Percentiles rank a stretch among this genome's conserved stretches.
These are phyloP conservation scores for Penicillium sp. DNA, from an alignment of 2,329 filamentous ascomycete species.

Conservation along the genomic window DNA sequence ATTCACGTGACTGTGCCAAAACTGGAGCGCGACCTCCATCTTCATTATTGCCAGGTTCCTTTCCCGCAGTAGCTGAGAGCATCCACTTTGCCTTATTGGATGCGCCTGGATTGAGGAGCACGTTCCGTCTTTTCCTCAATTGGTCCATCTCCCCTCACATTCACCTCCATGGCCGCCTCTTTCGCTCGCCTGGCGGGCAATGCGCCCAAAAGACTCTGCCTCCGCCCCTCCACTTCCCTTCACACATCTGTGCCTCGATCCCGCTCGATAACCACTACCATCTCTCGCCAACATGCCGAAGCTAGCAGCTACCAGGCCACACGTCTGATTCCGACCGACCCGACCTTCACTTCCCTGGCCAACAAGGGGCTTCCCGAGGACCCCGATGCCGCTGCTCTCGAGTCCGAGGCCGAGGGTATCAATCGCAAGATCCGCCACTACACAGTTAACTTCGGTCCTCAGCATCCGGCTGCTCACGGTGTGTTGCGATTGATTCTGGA, in stretches of 20 bases:
- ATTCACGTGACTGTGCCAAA: slow-evolving; percentile 38
- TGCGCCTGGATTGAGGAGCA: slow-evolving; percentile 39
- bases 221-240: slow-evolving; percentile 52
- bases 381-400: slow-evolving; percentile 47
- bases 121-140: slow-evolving; percentile 25
- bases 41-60: slow-evolving; percentile 30
- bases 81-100: slow-evolving; percentile 30
- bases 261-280: slow-evolving; percentile 58
- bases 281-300: slow-evolving; percentile 56
- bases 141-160: slow-evolving; percentile 16
- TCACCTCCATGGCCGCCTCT: slow-evolving; percentile 57
- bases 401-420: slow-evolving; percentile 42
- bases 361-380: slow-evolving; percentile 43
- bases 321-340: slow-evolving; percentile 59
- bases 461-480: slow-evolving; percentile 97
- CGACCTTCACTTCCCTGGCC: slow-evolving; percentile 51
- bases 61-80: slow-evolving; percentile 28
- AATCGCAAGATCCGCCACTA: slow-evolving; percentile 94
- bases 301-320: slow-evolving; percentile 52
- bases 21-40: slow-evolving; percentile 34
- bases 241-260: slow-evolving; percentile 46
- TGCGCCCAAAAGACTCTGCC: slow-evolving; percentile 60
- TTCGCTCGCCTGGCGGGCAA: slow-evolving; percentile 62
- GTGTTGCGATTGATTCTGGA: slow-evolving; percentile 97
- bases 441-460: slow-evolving; percentile 98